phyloP scores from a whole-genome alignment of 768 basidiomycete genomes.

The Suillus clintonianus region DNA sequence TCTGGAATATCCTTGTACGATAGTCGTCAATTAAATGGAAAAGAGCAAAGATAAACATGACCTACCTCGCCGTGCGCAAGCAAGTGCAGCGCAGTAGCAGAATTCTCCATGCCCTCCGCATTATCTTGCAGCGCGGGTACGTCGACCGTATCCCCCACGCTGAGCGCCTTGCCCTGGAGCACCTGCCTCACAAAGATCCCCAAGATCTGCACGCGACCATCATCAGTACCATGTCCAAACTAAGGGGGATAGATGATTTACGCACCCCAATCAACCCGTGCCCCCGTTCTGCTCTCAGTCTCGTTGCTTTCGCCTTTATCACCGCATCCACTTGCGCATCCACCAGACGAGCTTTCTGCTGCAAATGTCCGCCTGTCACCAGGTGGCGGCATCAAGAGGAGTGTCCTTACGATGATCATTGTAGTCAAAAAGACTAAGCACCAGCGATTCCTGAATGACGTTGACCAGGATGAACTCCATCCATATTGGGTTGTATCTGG shows the following conservation, averaged over 20 bases:
- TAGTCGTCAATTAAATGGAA: background rate
- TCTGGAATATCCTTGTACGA: slow-evolving; percentile 63
- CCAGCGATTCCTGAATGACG: slow-evolving; percentile 72
- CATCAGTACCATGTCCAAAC: background rate
- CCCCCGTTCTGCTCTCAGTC: slow-evolving; percentile 39
- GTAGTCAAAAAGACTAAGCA: slow-evolving; percentile 78
- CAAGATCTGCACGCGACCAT: slow-evolving; percentile 53
- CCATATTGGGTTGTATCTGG: slow-evolving; percentile 89
- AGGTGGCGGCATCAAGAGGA: slow-evolving; percentile 71
- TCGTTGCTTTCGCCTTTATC: slow-evolving; percentile 52
- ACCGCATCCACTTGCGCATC: slow-evolving; percentile 72
- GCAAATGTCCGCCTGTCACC: too few relatives aligned
- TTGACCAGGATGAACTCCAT: slow-evolving; percentile 89
- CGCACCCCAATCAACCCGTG: slow-evolving; percentile 48
- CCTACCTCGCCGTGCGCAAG: slow-evolving; percentile 55
- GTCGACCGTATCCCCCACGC: slow-evolving; percentile 81
- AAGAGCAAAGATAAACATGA: background rate
- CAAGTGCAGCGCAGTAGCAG: slow-evolving; percentile 67
- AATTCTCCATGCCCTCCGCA: slow-evolving; percentile 56
- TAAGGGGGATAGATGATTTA: background rate
- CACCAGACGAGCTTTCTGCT: too few relatives aligned
- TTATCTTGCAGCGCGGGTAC: slow-evolving; percentile 87
- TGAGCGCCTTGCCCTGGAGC: slow-evolving; percentile 72
- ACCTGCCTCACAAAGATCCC: slow-evolving; percentile 66
- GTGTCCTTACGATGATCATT: slow-evolving; percentile 86